These are phyloP conservation scores for Trichophyton rubrum DNA, from an alignment of 2,329 filamentous ascomycete genomes.

Conservation along the genomic window DNA sequence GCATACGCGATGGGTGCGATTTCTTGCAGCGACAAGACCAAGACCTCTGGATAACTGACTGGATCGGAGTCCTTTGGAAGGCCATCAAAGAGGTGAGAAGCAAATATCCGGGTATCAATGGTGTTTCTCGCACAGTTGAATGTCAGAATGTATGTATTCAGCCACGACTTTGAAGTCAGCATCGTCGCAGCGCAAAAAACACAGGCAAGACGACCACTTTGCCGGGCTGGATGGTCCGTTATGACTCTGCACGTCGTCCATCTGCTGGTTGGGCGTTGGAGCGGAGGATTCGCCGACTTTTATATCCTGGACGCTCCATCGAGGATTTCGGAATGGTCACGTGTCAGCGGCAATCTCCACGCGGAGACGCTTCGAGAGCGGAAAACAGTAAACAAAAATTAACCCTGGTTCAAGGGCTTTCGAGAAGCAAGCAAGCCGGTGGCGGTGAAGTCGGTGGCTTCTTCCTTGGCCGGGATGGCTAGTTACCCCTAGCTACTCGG, in stretches of 20 bases:
- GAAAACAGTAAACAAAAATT: background rate
- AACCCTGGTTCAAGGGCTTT: background rate
- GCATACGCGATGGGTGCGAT: conserved; percentile 71
- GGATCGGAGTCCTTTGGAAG: conserved; percentile 42
- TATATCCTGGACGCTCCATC: background rate
- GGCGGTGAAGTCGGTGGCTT: background rate
- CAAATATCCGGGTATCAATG: conserved; percentile 58
- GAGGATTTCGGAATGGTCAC: background rate
- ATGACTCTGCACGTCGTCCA: background rate
- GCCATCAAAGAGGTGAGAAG: conserved; percentile 52
- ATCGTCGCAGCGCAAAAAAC: background rate
- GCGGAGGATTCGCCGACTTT: background rate
- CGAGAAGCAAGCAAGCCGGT: background rate
- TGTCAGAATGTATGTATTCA: background rate
- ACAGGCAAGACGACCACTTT: background rate
- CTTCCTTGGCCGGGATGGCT: background rate
- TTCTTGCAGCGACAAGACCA: conserved; percentile 69
- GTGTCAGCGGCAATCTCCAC: background rate
- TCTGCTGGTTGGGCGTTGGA: too few species aligned
- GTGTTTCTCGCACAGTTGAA: conserved; percentile 20
- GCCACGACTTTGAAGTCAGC: background rate
- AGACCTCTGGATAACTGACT: conserved; percentile 49
- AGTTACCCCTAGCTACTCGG: background rate
- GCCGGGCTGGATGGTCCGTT: background rate
- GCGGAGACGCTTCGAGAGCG: background rate